These are phyloP conservation scores for Scleroderma citrinum DNA, from an alignment of 768 basidiomycete species.

Conservation along the genomic window DNA sequence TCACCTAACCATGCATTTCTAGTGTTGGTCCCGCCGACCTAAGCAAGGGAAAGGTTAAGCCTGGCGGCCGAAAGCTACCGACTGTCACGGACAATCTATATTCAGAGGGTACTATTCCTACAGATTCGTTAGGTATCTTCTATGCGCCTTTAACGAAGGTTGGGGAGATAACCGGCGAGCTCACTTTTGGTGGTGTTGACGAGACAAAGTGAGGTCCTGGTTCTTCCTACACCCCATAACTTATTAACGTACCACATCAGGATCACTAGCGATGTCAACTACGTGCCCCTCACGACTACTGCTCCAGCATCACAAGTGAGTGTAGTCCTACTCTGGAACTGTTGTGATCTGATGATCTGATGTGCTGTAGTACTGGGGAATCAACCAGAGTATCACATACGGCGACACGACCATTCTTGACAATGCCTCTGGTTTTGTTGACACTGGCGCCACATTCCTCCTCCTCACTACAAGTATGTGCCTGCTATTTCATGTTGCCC, in stretches of 20 bases:
- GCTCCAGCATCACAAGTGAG: slow-evolving; percentile 31
- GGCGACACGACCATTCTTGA: slow-evolving; percentile 34
- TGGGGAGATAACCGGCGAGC: slow-evolving; percentile 31
- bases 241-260: slow-evolving; percentile 4
- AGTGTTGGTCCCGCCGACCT: slow-evolving; percentile 49
- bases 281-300: slow-evolving; percentile 35
- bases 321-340: too few species aligned
- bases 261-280: slow-evolving; percentile 27
- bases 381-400: slow-evolving; percentile 31
- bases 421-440: slow-evolving; percentile 34
- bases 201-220: slow-evolving; percentile 28
- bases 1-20: too few species aligned
- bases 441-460: too few species aligned
- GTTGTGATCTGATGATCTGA: background rate
- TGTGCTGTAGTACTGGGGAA: slow-evolving; percentile 36
- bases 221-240: background rate
- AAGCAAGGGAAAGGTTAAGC: slow-evolving; percentile 36
- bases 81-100: slow-evolving; percentile 52
- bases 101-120: slow-evolving; percentile 38
- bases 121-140: slow-evolving; percentile 44
- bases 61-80: slow-evolving; percentile 30
- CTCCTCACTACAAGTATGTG: too few species aligned
- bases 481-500: too few species aligned
- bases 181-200: slow-evolving; percentile 47
- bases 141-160: too few species aligned